phyloP scores from a whole-genome alignment of 345 rosid species.

The Salix arbutifolia region DNA sequence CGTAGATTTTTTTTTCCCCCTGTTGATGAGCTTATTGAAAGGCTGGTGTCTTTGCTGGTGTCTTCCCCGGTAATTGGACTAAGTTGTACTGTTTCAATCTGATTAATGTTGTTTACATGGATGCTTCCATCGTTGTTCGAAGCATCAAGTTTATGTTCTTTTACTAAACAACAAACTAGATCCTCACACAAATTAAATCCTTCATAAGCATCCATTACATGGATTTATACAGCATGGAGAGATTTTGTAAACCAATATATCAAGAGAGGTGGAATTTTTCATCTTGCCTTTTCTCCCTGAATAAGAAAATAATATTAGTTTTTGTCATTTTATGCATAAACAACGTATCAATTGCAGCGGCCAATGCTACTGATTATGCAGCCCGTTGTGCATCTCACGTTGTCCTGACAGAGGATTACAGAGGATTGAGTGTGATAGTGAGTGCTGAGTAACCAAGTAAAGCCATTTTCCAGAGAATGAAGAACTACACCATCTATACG shows the following conservation, averaged over 20 bases:
- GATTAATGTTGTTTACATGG: background rate
- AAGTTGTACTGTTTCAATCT: background rate
- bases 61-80: slow-evolving; percentile 62
- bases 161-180: too few relatives aligned
- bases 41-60: slow-evolving; percentile 94
- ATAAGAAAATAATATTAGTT: background rate
- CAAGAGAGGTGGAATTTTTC: background rate
- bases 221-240: too few relatives aligned
- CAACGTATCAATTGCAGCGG: slow-evolving; percentile 42
- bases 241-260: too few relatives aligned
- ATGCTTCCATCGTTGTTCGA: too few relatives aligned
- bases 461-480: slow-evolving; percentile 85
- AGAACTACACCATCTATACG: slow-evolving; percentile 84
- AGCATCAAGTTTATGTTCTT: too few relatives aligned
- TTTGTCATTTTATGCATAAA: background rate
- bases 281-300: background rate
- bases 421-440: slow-evolving; percentile 71
- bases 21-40: slow-evolving; percentile 80
- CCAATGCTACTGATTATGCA: slow-evolving; percentile 82
- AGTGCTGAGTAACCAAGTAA: slow-evolving; percentile 74
- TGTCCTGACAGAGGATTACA: slow-evolving; percentile 73
- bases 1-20: slow-evolving; percentile 22
- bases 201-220: background rate
- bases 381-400: slow-evolving; percentile 76
- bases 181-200: background rate